Evolutionary conservation across 2,329 filamentous ascomycete species (phyloP).

Genomic region (Bertia moriformis): DNA sequence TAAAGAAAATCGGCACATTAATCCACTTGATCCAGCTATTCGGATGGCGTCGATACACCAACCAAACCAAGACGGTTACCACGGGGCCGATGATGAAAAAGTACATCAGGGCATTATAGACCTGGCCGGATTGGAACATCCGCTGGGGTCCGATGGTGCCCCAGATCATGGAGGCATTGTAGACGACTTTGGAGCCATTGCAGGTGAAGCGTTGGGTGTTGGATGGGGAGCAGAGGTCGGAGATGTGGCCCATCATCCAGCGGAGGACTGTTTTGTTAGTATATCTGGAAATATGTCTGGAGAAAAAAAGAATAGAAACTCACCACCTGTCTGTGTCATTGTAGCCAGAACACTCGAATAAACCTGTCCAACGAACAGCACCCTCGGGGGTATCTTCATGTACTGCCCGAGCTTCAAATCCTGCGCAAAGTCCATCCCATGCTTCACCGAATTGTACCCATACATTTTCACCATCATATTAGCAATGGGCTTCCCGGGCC

Average conservation of each 20-base stretch:
- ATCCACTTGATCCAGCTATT: conserved; percentile 15
- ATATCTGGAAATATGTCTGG: no score
- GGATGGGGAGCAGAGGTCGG: conserved; percentile 10
- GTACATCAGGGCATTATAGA: conserved; percentile 14
- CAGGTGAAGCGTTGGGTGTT: conserved; percentile 17
- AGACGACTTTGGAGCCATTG: conserved; percentile 15
- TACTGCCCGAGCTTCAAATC: conserved; percentile 16
- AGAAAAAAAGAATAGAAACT: conserved; percentile 2
- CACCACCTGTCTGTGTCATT: conserved; percentile 14
- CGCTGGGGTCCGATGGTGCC: conserved; percentile 15
- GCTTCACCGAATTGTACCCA: conserved; percentile 16
- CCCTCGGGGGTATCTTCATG: conserved; percentile 15
- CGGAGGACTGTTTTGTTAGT: no score
- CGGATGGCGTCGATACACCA: conserved; percentile 12
- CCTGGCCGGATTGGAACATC: conserved; percentile 14
- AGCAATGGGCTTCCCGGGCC: conserved; percentile 14
- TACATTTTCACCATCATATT: conserved; percentile 18
- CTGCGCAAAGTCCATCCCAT: conserved; percentile 15
- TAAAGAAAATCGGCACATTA: conserved; percentile 17
- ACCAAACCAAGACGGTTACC: conserved; percentile 13
- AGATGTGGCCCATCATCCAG: conserved; percentile 14
- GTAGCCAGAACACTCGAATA: conserved; percentile 16
- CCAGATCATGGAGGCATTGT: conserved; percentile 16
- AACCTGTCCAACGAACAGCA: conserved; percentile 16
- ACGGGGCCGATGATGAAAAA: conserved; percentile 16